Evolutionary conservation across 768 basidiomycete species (phyloP).

Genomic region (Suillus paluster): DNA sequence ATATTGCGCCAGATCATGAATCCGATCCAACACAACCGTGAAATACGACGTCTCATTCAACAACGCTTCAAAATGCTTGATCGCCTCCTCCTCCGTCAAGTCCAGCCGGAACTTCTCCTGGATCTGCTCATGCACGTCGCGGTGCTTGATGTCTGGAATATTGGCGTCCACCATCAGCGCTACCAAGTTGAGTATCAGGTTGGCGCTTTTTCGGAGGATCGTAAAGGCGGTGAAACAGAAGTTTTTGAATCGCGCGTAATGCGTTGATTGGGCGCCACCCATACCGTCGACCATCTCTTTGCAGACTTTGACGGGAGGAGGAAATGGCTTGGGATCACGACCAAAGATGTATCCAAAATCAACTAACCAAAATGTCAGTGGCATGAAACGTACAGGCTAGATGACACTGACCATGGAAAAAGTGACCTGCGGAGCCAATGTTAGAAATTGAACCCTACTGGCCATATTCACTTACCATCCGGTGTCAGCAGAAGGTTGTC

Average conservation of each 20-base stretch:
- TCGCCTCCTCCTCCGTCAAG: constrained; percentile 94
- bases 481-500: constrained; percentile 95
- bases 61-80: constrained; percentile 93
- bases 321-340: constrained; percentile 95
- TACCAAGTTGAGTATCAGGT: constrained; percentile 94
- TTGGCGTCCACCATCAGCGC: constrained; percentile 98
- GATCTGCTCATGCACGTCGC: constrained; percentile 85
- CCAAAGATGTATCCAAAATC: constrained; percentile 99
- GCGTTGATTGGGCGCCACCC: constrained; percentile 92
- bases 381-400: constrained; percentile 2
- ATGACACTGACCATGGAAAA: constrained; percentile 81
- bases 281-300: constrained; percentile 99
- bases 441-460: constrained; percentile 5
- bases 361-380: constrained; percentile 51
- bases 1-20: constrained; percentile 90
- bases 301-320: constrained; percentile 97
- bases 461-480: constrained; percentile 61
- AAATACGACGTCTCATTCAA: constrained; percentile 95
- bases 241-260: constrained; percentile 94
- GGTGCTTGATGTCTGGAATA: constrained; percentile 95
- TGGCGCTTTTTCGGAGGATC: constrained; percentile 94
- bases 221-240: constrained; percentile 97
- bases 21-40: constrained; percentile 89
- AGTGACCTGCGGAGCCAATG: constrained; percentile 61
- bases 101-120: constrained; percentile 97